Evolutionary conservation across 441 rosid species (phyloP), one percentile per base, ranked within the genome.

Genomic region (Gossypium laxum): DNA sequence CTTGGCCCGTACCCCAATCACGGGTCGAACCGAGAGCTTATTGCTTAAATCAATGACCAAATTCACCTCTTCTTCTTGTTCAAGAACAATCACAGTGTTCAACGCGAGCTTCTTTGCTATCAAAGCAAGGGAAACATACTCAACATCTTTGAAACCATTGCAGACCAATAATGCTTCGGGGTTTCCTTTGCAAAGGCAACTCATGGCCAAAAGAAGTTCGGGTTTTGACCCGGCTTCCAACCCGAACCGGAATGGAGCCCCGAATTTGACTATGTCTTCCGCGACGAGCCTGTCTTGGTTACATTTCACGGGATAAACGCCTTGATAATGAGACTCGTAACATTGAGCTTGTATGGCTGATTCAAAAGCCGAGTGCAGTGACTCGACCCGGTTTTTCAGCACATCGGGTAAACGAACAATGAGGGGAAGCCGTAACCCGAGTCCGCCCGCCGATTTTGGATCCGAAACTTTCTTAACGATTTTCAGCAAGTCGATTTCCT

Each of bases 221-320:
- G 97, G 98, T 24, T 93, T 93, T 0, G 98, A 93, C 68, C 98
- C 98, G 55, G 97, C 92, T 62, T 93, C 97, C 34, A 93, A 72
- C 5, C 97, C 98, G 72, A 93, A 93, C 19, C 95, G 85, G 76
- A 88, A 91, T 4, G 73, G 62, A 8, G 85, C 85, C 2, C 98
- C 98, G 52, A 89, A 91, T 51, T 69, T 80, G 55, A 93, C 97
- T n/a, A 93, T 85, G 74, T 93, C 98, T 48, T 91, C 97, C 1
- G 88, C 88, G 2, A 93, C 87, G 57, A 85, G 91, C 15, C 92
- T 84, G 76, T 93, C 97, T 64, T 93, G 97, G 81, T 93, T 93
- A 72, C 97, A 93, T 82, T 93, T 93, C 68, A 93, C 98, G 0
- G 97, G 98, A 69, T 82, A 93, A 12, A 93, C 96, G 6, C 98